Evolutionary conservation across 805 yeast species (phyloP), one percentile per base, ranked within the genome.

Genomic region (Hanseniaspora hatyaiensis): DNA sequence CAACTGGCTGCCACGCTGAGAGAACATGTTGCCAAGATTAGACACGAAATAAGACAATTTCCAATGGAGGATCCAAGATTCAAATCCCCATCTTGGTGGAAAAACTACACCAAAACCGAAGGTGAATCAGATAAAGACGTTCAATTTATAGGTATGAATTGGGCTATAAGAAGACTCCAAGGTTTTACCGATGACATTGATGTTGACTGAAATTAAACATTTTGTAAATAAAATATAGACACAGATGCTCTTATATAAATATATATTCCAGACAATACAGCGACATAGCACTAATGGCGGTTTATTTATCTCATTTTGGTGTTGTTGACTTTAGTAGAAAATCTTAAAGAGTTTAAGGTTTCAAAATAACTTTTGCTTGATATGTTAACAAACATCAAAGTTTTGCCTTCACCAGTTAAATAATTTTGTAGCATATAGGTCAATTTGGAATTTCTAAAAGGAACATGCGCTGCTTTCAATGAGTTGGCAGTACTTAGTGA

Each of bases 401-500:
- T 86, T 62, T 89, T 92, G 2, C 95, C 83, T 49, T 76, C 73
- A 0, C 95, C 96, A 6, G 82, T 78, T 22, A 89, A 68, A 13
- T 96, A 86, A 58, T 83, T 78, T 57, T 87, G 92, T 50, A 89
- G 67, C 12, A 88, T 66, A 59, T 84, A 84, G 0, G 98, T 89
- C 58, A 89, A 72, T 60, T 92, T 92, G 8, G 96, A 86, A 63
- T 92, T 96, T 59, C 98, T 69, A 65, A 86, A 92, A 0, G 98
- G 98, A 16, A 92, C 75, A 61, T 92, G 97, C 15, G 51, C 40
- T 39, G 54, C 44, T 19, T 49, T 52, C 1, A 52, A 34, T 61
- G 64, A 78, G 77, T 63, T 78, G n/a, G n/a, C n/a, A 73, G 59
- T 89, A 1, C 77, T 76, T 33, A 86, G 67, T 0, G 89, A 77